Evolutionary conservation across 768 basidiomycete species (phyloP), one percentile per base, ranked within the genome.

Genomic region (Glaciozyma martinii): DNA sequence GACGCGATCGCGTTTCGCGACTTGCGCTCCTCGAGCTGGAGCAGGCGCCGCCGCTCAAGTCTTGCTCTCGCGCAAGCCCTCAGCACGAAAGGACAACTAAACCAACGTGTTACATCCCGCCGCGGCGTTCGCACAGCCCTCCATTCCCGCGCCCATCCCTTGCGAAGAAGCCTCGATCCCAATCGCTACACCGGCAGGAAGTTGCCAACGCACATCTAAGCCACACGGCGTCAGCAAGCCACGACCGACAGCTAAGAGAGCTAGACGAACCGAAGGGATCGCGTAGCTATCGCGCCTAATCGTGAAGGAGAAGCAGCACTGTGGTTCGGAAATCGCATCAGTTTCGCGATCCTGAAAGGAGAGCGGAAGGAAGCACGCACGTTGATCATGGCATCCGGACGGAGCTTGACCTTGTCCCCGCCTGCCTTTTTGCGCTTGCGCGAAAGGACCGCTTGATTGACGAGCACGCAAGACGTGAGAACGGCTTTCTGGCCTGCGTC

Each of bases 401-500:
- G 59, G 19, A 60, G 42, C 59, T 62, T 67, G 68, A 67, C 49
- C 52, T 59, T 59, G 71, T 71, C 55, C 73, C n/a, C 42, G 10
- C 44, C 60, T 15, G 46, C 37, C 37, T 60, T 55, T 18, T 63
- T 58, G 10, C 65, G 62, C 58, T 70, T 66, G 23, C 61, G 58
- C 23, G 52, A 47, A 2, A 70, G 55, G 60, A 64, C 44, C 27
- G 63, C 42, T 33, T 68, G 62, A 43, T 66, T 71, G 56, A 67
- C 47, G 44, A 94, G 78, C 23, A 90, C 88, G 74, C 90, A 94
- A 15, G 89, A 90, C 29, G 91, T 94, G 30, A 94, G 82, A 21
- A 93, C 90, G 1, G 90, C 90, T 75, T 94, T 93, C 77, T 93
- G 90, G 4, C 80, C 82, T n/a, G 87, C 85, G 77, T 92, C 89